Conservation (phyloP, 345 rosid species). For the Ricinus communis region DNA sequence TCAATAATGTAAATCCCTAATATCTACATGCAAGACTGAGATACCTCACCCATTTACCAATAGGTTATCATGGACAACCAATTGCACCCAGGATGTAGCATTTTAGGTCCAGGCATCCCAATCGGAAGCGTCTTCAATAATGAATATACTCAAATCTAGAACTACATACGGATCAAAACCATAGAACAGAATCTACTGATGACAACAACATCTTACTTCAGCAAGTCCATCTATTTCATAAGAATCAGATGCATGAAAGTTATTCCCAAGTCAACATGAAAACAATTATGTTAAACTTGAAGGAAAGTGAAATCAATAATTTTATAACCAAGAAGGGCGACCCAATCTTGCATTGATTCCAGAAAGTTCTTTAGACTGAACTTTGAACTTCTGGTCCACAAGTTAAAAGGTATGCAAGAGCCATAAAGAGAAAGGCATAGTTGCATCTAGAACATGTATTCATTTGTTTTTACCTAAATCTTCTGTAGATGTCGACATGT, state of each 20-base stretch:
- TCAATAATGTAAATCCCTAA: neutral
- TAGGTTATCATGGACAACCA: neutral
- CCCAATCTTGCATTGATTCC: neutral
- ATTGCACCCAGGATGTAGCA: neutral
- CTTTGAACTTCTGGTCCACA: neutral
- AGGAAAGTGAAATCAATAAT: neutral
- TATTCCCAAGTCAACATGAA: neutral
- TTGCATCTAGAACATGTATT: too few relatives aligned
- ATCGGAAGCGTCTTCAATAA: neutral
- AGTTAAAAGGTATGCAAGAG: neutral
- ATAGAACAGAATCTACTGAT: neutral
- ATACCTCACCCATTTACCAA: neutral
- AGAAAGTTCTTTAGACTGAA: neutral
- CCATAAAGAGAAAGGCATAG: neutral
- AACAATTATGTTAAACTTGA: neutral
- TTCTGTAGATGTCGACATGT: constrained; percentile 79
- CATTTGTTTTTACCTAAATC: constrained; percentile 73
- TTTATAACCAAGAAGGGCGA: neutral
- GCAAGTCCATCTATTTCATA: neutral
- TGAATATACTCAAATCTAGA: neutral
- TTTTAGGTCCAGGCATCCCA: neutral
- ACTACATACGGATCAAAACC: neutral
- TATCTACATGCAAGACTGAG: neutral
- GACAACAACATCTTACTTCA: neutral
- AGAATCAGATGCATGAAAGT: neutral